Percentiles rank a stretch among this genome's conserved stretches.
These are phyloP conservation scores for Chlorella sp. DNA, from an alignment of 139 green algal species.

Conservation along the genomic window DNA sequence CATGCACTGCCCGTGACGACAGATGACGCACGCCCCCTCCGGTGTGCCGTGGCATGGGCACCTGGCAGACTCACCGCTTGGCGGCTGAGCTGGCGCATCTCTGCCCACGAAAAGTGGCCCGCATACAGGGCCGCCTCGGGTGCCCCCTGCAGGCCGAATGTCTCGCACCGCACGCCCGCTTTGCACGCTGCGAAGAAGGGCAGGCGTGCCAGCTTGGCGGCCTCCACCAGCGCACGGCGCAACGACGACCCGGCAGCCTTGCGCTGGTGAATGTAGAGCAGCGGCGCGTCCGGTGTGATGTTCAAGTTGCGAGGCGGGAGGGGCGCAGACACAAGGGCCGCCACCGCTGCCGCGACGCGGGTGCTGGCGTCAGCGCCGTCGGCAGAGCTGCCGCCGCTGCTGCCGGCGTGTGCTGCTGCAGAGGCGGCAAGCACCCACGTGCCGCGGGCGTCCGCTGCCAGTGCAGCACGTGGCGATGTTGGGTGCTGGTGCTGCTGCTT, in stretches of 20 bases:
- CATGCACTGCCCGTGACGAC: no score
- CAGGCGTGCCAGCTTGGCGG: background rate
- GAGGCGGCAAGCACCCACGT: background rate
- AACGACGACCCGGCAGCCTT: background rate
- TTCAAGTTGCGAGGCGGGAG: background rate
- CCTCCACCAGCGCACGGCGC: background rate
- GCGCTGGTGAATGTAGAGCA: constrained; percentile 3
- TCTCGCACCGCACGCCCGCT: background rate
- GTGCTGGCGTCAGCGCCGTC: background rate
- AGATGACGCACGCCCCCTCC: no score
- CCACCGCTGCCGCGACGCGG: background rate
- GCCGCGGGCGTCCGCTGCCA: background rate
- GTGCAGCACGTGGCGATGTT: background rate
- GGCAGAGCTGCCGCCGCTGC: background rate
- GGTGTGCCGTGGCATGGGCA: no score
- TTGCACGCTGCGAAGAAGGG: background rate
- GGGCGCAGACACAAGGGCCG: background rate
- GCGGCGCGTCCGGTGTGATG: background rate
- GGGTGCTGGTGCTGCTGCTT: background rate
- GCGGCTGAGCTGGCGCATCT: background rate
- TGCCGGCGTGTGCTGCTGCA: background rate
- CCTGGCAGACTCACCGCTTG: background rate
- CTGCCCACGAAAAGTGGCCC: background rate
- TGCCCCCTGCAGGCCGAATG: background rate
- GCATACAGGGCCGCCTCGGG: background rate